Base-by-base conservation (phyloP, 805 yeast species). In the Hanseniaspora meyeri region DNA sequence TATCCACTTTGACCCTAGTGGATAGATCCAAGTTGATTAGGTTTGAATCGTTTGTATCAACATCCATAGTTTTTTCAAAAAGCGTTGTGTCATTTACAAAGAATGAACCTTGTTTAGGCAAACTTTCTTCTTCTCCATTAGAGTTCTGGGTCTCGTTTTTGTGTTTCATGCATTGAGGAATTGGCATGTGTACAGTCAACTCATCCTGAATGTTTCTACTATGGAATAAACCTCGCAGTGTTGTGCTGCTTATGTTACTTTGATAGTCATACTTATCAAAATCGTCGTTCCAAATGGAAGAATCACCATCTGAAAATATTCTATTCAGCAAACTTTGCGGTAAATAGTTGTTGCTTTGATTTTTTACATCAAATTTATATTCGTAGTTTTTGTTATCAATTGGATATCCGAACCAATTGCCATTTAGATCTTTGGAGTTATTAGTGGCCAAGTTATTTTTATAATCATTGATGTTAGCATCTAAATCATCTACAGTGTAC, bases 351-450 rank as follows among this genome's bases (percentile, higher is more conserved):
- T 53, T 53, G 16, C 19, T 29, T 14, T 34, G 36, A 8, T 45
- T 24, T 1, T 17, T 19, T 8, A 53, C 8, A 45, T 53, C 47
- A 53, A 43, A 53, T 38, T 16, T 39, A 20, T 53, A 53, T 2
- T 46, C 42, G 10, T 53, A 53, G 17, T 46, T 46, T 29, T 53
- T 53, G 14, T 20, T 37, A 2, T 42, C 40, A 16, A 53, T 9
- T 38, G 57, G 57, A 31, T 53, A 53, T 38, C 57, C 57, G 39
- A 46, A 46, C 57, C 57, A 53, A 8, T 29, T 38, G 17, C n/a
- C 45, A 29, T 29, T 27, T 2, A 8, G 27, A 17, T 19, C 10
- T n/a, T 31, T 31, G 11, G 11, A 9, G 24, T 38, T 14, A 4
- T 31, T 19, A 6, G 2, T 24, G 11, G 12, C 10, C 4, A 46